phyloP scores from a whole-genome alignment of 2,329 filamentous ascomycete species.

The Aphanoascus verrucosus region DNA sequence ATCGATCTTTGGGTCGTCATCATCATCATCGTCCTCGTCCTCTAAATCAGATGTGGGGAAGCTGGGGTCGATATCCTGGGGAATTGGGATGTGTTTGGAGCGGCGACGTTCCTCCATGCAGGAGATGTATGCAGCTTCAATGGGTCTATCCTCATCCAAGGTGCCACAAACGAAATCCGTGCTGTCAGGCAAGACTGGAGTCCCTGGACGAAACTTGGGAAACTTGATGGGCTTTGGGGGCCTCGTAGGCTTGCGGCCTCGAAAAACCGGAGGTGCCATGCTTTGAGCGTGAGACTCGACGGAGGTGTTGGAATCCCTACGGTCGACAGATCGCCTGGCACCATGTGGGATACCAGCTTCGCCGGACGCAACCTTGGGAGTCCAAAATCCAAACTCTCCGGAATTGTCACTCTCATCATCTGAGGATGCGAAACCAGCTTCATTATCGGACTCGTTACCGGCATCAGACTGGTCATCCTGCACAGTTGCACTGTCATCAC shows the following conservation, averaged over 20 bases:
- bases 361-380: slow-evolving; percentile 34
- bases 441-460: slow-evolving; percentile 73
- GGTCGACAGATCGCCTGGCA: slow-evolving; percentile 37
- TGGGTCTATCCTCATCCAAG: slow-evolving; percentile 81
- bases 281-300: slow-evolving; percentile 37
- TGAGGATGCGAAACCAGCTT: slow-evolving; percentile 59
- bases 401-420: slow-evolving; percentile 56
- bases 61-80: slow-evolving; percentile 96
- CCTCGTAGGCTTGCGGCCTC: slow-evolving; percentile 21
- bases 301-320: slow-evolving; percentile 44
- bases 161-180: slow-evolving; percentile 99
- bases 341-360: slow-evolving; percentile 30
- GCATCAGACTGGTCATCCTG: slow-evolving; percentile 32
- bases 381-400: slow-evolving; percentile 57
- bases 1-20: slow-evolving; percentile 42
- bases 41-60: slow-evolving; percentile 93
- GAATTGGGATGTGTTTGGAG: slow-evolving; percentile 68
- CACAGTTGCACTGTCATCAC: slow-evolving; percentile 37
- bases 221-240: slow-evolving; percentile 31
- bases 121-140: slow-evolving; percentile 89
- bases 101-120: slow-evolving; percentile 71
- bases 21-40: slow-evolving; percentile 63
- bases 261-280: slow-evolving; percentile 21
- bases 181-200: slow-evolving; percentile 84
- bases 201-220: slow-evolving; percentile 52